These are phyloP conservation scores for Colletotrichum sp. DNA, from an alignment of 2,329 filamentous ascomycete species.

Conservation along the genomic window DNA sequence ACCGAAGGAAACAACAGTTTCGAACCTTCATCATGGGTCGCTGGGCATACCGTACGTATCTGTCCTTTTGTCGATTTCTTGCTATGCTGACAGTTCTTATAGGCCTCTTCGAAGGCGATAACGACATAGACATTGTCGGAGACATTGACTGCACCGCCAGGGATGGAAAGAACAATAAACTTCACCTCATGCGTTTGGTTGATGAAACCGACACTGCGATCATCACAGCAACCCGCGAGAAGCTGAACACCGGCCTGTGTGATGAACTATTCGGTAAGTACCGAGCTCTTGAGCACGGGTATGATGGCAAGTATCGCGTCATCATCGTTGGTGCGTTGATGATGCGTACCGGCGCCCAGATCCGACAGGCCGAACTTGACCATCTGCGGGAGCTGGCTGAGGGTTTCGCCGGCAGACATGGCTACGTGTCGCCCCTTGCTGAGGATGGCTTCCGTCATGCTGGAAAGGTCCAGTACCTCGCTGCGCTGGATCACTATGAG, in stretches of 20 bases:
- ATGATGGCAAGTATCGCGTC: slow-evolving; percentile 19
- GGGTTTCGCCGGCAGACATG: not conserved
- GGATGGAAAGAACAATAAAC: no score
- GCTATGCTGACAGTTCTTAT: no score
- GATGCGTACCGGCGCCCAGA: slow-evolving; percentile 26
- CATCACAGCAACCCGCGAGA: not conserved
- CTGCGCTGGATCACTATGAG: slow-evolving; percentile 25
- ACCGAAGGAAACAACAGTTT: not conserved
- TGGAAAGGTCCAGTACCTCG: slow-evolving; percentile 23
- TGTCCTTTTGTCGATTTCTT: not conserved
- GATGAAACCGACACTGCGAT: no score
- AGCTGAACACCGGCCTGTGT: not conserved
- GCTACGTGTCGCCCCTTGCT: not conserved
- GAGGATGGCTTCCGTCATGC: slow-evolving; percentile 22
- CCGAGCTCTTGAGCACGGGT: not conserved
- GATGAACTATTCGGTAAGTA: not conserved
- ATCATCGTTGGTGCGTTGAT: slow-evolving; percentile 24
- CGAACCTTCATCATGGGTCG: not conserved
- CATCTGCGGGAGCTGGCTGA: slow-evolving; percentile 21
- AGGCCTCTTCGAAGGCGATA: not conserved
- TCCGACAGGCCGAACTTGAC: slow-evolving; percentile 22
- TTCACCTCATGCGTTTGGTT: no score
- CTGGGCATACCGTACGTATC: not conserved
- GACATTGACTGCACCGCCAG: no score
- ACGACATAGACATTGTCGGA: no score